A percentile compares a stretch with the other conserved stretches of the same genome.
These are phyloP conservation scores for Leucosporidium yakuticum DNA, from an alignment of 768 basidiomycete genomes.

Conservation along the genomic window DNA sequence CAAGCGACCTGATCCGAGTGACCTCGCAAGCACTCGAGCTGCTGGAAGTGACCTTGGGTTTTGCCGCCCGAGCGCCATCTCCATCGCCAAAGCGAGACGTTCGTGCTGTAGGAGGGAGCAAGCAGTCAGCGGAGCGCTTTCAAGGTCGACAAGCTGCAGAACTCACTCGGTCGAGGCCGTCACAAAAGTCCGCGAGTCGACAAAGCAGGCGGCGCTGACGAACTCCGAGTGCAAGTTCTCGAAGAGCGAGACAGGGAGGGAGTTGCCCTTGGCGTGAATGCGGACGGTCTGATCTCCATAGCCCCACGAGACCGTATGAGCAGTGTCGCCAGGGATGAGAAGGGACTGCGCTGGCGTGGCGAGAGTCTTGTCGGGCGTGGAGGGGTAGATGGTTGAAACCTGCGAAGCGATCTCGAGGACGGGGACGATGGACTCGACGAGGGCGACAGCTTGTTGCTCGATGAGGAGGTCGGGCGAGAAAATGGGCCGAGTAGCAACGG, in stretches of 20 bases:
- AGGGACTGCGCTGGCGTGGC: neutral
- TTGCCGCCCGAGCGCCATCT: neutral
- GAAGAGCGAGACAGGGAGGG: neutral
- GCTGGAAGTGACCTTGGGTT: neutral
- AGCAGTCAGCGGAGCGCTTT: neutral
- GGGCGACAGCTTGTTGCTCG: neutral
- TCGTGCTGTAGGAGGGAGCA: neutral
- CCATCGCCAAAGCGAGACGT: conserved; percentile 1
- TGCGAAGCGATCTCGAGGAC: neutral
- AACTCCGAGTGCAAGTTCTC: neutral
- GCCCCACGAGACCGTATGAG: conserved; percentile 4
- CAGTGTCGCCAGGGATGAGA: neutral
- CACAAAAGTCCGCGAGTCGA: neutral
- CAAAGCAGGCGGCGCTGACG: conserved; percentile 4
- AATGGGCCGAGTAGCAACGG: neutral
- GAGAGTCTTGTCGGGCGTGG: conserved; percentile 1
- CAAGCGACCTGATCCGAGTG: conserved; percentile 4
- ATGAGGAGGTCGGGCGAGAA: conserved; percentile 6
- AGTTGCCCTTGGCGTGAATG: neutral
- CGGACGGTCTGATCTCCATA: neutral
- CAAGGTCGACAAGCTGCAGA: too few species aligned
- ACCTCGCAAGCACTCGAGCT: conserved; percentile 4
- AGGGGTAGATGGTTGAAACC: neutral
- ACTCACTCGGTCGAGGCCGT: conserved; percentile 6
- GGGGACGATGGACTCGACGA: conserved; percentile 9